Conservation (phyloP, 176 grass and related monocot species). For the Cymbopogon citratus region DNA sequence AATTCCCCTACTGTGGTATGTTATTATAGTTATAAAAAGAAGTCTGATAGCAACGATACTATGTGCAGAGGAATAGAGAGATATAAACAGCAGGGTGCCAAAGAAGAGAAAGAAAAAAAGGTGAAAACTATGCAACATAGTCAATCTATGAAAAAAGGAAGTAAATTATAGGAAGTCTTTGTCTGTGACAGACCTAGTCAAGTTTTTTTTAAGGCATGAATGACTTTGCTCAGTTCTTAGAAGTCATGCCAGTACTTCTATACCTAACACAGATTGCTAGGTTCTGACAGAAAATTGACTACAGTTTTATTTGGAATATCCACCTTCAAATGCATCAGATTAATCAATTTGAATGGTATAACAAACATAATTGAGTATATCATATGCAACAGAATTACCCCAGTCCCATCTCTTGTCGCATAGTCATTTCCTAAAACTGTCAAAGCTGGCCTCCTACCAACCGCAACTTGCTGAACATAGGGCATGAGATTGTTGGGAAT, state of each 20-base stretch:
- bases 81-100: background rate
- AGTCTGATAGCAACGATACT: background rate
- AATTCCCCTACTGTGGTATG: background rate
- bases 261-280: background rate
- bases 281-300: background rate
- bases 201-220: background rate
- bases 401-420: slow-evolving; percentile 80
- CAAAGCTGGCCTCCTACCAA: slow-evolving; percentile 69
- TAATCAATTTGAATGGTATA: slow-evolving; percentile 18
- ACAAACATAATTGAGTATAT: slow-evolving; percentile 13
- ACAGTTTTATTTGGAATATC: background rate
- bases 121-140: background rate
- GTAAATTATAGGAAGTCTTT: background rate
- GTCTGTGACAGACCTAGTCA: background rate
- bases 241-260: background rate
- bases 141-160: background rate
- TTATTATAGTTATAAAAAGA: background rate
- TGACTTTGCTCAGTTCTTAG: background rate
- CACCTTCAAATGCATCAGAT: background rate
- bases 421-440: slow-evolving; percentile 91
- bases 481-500: slow-evolving; percentile 98
- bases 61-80: background rate
- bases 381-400: slow-evolving; percentile 50
- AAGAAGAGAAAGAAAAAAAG: background rate
- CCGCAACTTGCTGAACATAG: slow-evolving; percentile 89